Percentiles rank a stretch among this genome's conserved stretches.
phyloP scores from a whole-genome alignment of 768 basidiomycete species.

The Lepiota subincarnata region DNA sequence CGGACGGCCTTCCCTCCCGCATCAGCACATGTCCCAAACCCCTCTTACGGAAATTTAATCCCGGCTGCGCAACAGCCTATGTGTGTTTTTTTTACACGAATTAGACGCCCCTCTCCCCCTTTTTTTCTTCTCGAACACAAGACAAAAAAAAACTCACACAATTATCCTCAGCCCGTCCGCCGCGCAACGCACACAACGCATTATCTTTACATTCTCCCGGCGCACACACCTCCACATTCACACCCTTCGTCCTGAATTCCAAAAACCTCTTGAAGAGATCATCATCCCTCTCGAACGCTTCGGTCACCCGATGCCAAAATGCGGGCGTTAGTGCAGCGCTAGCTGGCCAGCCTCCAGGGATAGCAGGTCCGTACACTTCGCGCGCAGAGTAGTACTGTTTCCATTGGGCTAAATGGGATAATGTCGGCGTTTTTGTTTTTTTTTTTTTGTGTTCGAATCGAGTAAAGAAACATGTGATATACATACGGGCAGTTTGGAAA shows the following conservation, averaged over 20 bases:
- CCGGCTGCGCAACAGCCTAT: conserved; percentile 17
- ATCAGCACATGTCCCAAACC: conserved; percentile 2
- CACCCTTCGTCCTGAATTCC: conserved; percentile 36
- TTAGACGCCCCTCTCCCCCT: too few species aligned
- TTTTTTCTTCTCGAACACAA: neutral
- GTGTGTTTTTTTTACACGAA: neutral
- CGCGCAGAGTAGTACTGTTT: conserved; percentile 55
- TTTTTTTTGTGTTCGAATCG: neutral
- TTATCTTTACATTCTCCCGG: conserved; percentile 33
- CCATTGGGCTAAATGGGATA: conserved; percentile 41
- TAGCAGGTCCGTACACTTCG: conserved; percentile 41
- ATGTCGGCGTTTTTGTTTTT: neutral
- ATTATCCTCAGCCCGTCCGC: conserved; percentile 38
- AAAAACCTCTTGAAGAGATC: conserved; percentile 43
- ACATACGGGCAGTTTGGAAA: conserved; percentile 45
- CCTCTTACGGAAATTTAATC: conserved; percentile 21
- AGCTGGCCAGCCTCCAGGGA: conserved; percentile 31
- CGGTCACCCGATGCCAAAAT: conserved; percentile 62
- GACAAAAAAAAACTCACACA: conserved; percentile 28
- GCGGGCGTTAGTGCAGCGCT: conserved; percentile 39
- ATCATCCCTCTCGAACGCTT: conserved; percentile 45
- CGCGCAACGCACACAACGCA: conserved; percentile 41
- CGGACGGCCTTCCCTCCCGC: conserved; percentile 11
- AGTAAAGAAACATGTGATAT: neutral
- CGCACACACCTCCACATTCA: conserved; percentile 27